Conservation (phyloP, 345 rosid species). For the Linum tenue region DNA sequence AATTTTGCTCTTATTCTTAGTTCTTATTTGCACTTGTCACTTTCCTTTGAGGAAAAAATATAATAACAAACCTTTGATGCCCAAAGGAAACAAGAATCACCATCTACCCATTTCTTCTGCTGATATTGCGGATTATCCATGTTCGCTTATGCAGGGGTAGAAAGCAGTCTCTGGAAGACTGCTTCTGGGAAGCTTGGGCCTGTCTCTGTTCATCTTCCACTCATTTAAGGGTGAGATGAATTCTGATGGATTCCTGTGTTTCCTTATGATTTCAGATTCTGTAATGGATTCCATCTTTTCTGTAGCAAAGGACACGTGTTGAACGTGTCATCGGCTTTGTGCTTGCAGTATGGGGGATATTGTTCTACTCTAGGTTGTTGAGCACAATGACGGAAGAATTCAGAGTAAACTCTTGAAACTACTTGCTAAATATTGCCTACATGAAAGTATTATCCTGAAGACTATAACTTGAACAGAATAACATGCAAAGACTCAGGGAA, state of each 20-base stretch:
- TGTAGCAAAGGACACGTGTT: slow-evolving; percentile 85
- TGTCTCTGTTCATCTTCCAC: slow-evolving; percentile 86
- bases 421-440: slow-evolving; percentile 9
- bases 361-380: slow-evolving; percentile 84
- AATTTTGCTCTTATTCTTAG: no score
- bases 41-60: no score
- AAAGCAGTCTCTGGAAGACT: slow-evolving; percentile 64
- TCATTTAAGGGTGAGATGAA: slow-evolving; percentile 57
- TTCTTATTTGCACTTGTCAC: no score
- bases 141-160: slow-evolving; percentile 40
- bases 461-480: slow-evolving; percentile 38
- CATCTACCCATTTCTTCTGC: neutral
- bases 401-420: slow-evolving; percentile 43
- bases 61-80: neutral
- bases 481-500: slow-evolving; percentile 90
- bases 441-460: slow-evolving; percentile 15
- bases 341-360: slow-evolving; percentile 90
- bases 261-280: slow-evolving; percentile 8
- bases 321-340: slow-evolving; percentile 79
- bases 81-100: neutral
- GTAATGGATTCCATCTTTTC: slow-evolving; percentile 6
- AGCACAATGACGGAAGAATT: slow-evolving; percentile 98
- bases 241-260: slow-evolving; percentile 9
- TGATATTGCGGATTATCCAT: neutral
- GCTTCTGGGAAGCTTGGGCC: slow-evolving; percentile 99